Evolutionary conservation across 768 basidiomycete species (phyloP), one percentile per base, ranked within the genome.

Genomic region (Phlebiopsis flavidoalba): DNA sequence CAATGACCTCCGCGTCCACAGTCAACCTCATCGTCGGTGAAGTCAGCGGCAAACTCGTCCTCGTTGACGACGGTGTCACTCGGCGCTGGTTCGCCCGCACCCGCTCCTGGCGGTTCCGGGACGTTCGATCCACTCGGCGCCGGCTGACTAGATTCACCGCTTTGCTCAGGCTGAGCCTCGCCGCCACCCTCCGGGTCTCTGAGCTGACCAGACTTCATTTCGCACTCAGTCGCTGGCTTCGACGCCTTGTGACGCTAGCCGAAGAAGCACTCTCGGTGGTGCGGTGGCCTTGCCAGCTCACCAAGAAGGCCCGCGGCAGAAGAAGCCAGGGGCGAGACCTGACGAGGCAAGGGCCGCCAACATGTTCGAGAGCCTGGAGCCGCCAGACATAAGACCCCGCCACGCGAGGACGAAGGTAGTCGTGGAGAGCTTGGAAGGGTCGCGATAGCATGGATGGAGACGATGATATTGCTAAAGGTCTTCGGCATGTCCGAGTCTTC

Each of bases 381-480:
- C 79, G 59, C 81, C 77, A 8, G 81, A 80, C 54, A 88, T 71
- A 22, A 90, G 70, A n/a, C 0, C 92, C 91, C 6, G 93, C 79
- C 35, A 97, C 88, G 3, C 93, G 84, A 24, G 96, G 96, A 1
- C 94, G 88, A 12, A 98, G 83, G 71, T 98, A 99, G 72, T 97
- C 95, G 68, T 97, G 93, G 33, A 98, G 81, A 0, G 96, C 95
- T 71, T 97, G 94, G 82, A 98, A 94, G 0, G n/a, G 95, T 98
- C 1, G 97, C 96, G 63, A 98, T 97, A 6, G 95, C 96, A 70
- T 98, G 96, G 62, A 98, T 98, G 7, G 95, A 98, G 21, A 98
- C 92, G 43, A 94, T 92, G 69, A 98, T 91, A 65, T 93, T 95
- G 68, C 89, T 89, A 36, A 92, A 76, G 69, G 83, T 88, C 58